These are phyloP conservation scores for Boletus pseudo-olivaceus DNA, from an alignment of 768 basidiomycete species.

Conservation along the genomic window DNA sequence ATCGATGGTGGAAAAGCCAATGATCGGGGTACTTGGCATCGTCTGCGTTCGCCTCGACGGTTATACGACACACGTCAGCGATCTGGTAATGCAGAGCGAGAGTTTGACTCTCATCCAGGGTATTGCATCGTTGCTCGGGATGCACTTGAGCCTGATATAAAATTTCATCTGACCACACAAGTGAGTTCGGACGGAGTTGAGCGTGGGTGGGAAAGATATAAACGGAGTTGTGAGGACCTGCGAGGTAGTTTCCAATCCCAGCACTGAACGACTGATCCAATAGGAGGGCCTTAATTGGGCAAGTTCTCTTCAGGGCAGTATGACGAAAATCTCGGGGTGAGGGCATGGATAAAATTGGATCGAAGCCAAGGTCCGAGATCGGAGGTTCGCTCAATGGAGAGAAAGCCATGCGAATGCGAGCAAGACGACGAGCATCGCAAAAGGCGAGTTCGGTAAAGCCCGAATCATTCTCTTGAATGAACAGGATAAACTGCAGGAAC, in stretches of 20 bases:
- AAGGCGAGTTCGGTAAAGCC: constrained; percentile 56
- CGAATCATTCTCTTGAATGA: constrained; percentile 42
- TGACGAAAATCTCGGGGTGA: constrained; percentile 46
- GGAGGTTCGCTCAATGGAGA: constrained; percentile 62
- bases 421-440: constrained; percentile 67
- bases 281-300: constrained; percentile 72
- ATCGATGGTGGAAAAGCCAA: constrained; percentile 68
- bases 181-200: neutral
- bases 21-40: constrained; percentile 59
- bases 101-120: constrained; percentile 48
- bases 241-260: constrained; percentile 82
- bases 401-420: constrained; percentile 59
- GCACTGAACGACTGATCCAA: constrained; percentile 79
- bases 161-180: constrained; percentile 51
- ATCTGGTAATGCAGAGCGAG: constrained; percentile 50
- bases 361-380: constrained; percentile 71
- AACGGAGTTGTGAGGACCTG: constrained; percentile 39
- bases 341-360: constrained; percentile 72
- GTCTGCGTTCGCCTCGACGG: constrained; percentile 71
- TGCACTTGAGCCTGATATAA: constrained; percentile 72
- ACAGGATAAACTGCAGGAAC: constrained; percentile 53
- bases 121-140: constrained; percentile 63
- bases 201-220: neutral
- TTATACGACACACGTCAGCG: constrained; percentile 50
- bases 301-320: constrained; percentile 49